Base-by-base conservation (phyloP, 805 yeast species). In the Spathaspora sp. region DNA sequence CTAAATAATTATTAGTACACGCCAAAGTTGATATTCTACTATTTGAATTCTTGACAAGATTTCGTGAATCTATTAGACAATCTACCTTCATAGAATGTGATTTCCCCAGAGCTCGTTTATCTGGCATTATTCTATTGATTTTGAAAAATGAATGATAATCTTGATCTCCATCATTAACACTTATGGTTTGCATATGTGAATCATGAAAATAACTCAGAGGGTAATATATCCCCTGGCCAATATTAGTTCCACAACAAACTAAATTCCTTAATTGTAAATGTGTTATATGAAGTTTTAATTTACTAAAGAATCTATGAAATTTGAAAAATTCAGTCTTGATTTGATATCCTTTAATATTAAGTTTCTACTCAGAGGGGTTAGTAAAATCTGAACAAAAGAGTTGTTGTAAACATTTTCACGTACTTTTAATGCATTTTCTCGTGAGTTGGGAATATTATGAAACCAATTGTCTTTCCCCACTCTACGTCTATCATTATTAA, bases 261-360 rank as follows among this genome's bases (percentile, higher is more conserved):
- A 81, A 64, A 51, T 80, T 76, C 14, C 87, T 65, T 32, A 83
- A 67, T 64, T 82, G 87, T 61, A 82, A 81, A 66, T 83, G 87
- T 17, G 77, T 74, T 11, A 81, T 66, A 55, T 72, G 75, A 5
- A 83, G 79, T 48, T 73, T 75, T 8, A 83, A 71, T 52, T 66
- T 63, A 52, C 73, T 62, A 64, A 63, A 76, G 55, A 73, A 77
- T 48, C 65, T 67, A 35, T 70, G 63, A 54, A 72, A 75, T 52
- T 58, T 60, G 55, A 60, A 76, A 48, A 76, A 70, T 39, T 74
- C 73, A 8, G 76, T 68, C 31, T 57, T 61, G 10, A 62, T 53
- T 31, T 55, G 47, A 55, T 55, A 61, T 0, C 50, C 45, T 11
- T 50, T 38, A 44, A 64, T 52, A 53, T 56, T 60, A 10, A 61